A percentile compares a stretch with the other conserved stretches of the same genome.
These are phyloP conservation scores for Erodium texanum DNA, from an alignment of 441 rosid species.

Conservation along the genomic window DNA sequence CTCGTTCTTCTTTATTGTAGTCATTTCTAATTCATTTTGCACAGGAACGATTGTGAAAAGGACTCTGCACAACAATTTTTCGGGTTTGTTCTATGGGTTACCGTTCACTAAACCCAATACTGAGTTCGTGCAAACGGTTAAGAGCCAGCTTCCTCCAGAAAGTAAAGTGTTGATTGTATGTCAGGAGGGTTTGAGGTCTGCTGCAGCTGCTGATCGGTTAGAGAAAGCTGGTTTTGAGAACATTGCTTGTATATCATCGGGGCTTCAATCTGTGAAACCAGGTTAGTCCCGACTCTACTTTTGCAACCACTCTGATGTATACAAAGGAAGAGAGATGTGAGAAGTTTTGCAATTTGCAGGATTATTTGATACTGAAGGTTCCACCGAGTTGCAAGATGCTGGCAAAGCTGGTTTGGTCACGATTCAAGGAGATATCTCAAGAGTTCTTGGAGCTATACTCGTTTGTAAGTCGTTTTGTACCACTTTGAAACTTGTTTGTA, in stretches of 20 bases:
- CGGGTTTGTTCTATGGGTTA: slow-evolving; percentile 79
- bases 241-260: slow-evolving; percentile 74
- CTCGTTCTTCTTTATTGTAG: not conserved
- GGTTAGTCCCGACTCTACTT: slow-evolving; percentile 30
- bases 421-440: slow-evolving; percentile 87
- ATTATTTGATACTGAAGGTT: slow-evolving; percentile 62
- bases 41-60: slow-evolving; percentile 77
- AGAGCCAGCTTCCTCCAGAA: slow-evolving; percentile 51
- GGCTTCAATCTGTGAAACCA: slow-evolving; percentile 84
- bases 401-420: slow-evolving; percentile 91
- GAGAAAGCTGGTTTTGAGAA: slow-evolving; percentile 68
- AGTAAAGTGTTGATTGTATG: slow-evolving; percentile 73
- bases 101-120: slow-evolving; percentile 75
- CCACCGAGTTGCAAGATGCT: slow-evolving; percentile 63
- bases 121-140: slow-evolving; percentile 50
- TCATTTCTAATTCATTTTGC: slow-evolving; percentile 1
- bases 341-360: slow-evolving; percentile 29
- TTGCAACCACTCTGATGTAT: not conserved
- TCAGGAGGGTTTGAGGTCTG: slow-evolving; percentile 94
- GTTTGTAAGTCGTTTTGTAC: slow-evolving; percentile 38
- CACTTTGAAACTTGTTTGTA: not conserved
- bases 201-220: slow-evolving; percentile 69
- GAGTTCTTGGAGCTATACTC: slow-evolving; percentile 88
- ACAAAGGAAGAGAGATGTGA: not conserved
- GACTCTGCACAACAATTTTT: slow-evolving; percentile 79